Conservation (phyloP, 2,329 filamentous ascomycete genomes). For the Cladosporium oxysporum region DNA sequence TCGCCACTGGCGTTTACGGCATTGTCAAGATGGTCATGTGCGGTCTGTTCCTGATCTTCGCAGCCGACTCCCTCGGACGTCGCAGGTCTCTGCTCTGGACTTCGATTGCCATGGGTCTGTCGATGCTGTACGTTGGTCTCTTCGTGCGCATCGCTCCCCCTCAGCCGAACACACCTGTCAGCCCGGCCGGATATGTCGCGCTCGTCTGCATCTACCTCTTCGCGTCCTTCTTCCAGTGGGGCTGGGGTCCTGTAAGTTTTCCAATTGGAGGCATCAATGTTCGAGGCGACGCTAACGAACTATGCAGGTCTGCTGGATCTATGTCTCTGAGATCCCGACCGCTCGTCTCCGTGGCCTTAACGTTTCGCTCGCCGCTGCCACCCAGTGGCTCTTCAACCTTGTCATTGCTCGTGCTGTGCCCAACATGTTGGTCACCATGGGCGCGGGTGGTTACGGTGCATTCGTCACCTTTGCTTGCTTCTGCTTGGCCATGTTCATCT, state of each 20-base stretch:
- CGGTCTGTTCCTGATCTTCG: conserved; percentile 67
- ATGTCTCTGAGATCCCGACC: conserved; percentile 69
- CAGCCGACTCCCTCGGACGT: conserved; percentile 72
- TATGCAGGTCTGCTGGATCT: conserved; percentile 66
- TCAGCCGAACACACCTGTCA: conserved; percentile 54
- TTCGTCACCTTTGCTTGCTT: conserved; percentile 66
- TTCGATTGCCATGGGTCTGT: conserved; percentile 55
- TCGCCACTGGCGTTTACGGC: conserved; percentile 74
- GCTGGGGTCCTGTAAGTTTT: conserved; percentile 58
- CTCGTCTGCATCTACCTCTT: conserved; percentile 73
- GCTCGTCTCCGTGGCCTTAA: conserved; percentile 66
- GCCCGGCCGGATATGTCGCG: conserved; percentile 68
- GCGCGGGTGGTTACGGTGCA: conserved; percentile 36
- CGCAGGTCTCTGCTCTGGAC: conserved; percentile 53
- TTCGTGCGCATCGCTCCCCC: conserved; percentile 67
- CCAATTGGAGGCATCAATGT: background rate
- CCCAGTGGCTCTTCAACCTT: conserved; percentile 70
- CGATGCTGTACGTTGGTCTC: conserved; percentile 71
- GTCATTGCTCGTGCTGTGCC: conserved; percentile 68
- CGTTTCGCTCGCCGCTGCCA: conserved; percentile 67
- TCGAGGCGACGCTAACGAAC: background rate
- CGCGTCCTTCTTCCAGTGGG: conserved; percentile 65
- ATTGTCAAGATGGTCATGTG: conserved; percentile 69
- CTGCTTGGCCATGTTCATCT: conserved; percentile 65
- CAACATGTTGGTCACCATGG: conserved; percentile 64